Evolutionary conservation across 306 rosid genomes (phyloP), one percentile per base, ranked within the genome.

Genomic region (Vigna hirtella): DNA sequence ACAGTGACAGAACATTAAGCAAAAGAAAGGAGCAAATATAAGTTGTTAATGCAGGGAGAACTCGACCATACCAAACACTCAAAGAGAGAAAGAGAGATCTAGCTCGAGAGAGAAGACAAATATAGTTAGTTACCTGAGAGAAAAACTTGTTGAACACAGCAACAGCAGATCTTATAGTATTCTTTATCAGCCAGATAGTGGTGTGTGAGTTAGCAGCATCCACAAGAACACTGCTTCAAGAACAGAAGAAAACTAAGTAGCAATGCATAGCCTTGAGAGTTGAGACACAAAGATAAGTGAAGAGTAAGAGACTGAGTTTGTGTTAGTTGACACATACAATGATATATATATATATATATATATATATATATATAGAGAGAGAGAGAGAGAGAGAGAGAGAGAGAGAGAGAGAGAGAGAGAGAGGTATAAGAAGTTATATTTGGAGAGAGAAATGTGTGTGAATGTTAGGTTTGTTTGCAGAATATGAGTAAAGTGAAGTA

Each of bases 61-160:
- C 18, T 20, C 36, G 18, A 72, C 8, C 22, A 22, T 7, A 70
- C 57, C 58, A 22, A 59, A 9, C 0, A 15, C 20, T 11, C 16
- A 45, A 42, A 42, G 50, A 45, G 50, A 45, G 50, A 12, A 12
- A 45, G 50, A 48, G 62, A 20, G 22, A 20, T 20, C 22, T 20
- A 20, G 22, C 22, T 20, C 22, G 22, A 20, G 22, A 77, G 12
- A 53, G 75, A 42, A 56, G 10, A 17, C 38, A 43, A 10, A 43
- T 10, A 78, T 9, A 58, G 38, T 81, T 9, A 58, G 38, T 81
- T 66, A 67, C 71, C 78, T 74, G 76, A 65, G 55, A 66, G 63
- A 66, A 53, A 57, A 34, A 34, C 18, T 30, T 18, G 45, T 18
- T 40, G 30, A 69, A 59, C 16, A 34, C 26, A 66, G 36, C 43